Base-by-base conservation (phyloP, 495 filamentous ascomycete genomes). In the Penicillium chermesinum region DNA sequence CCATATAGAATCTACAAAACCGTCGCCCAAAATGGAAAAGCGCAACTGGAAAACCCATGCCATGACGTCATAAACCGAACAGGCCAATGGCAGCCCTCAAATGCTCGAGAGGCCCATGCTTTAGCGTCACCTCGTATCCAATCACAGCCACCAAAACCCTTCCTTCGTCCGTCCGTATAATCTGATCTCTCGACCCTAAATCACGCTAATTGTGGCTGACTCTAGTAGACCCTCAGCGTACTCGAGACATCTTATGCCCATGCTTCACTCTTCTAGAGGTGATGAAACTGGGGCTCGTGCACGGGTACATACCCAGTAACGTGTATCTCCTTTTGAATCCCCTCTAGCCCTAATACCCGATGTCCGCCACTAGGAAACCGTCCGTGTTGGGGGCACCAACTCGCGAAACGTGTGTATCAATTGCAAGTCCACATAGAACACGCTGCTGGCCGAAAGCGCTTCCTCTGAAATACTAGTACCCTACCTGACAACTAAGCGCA, bases 1-100 rank as follows among this genome's bases (percentile, higher is more conserved):
- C 45, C 44, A 45, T 41, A 18, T 32, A 44, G 38, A 27, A 15
- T 46, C 37, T 27, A n/a, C 17, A 40, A 27, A 38, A 22, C 48
- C 37, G 46, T 37, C 37, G 41, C 48, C 53, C 48, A 13, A 55
- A 53, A 37, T 12, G 22, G 57, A 51, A 33, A 53, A 54, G 6
- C 39, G 21, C 19, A 41, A 14, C 10, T 34, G 15, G 3, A 22
- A 22, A 32, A 37, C 37, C 10, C 19, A 14, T 25, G 40, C 38
- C 12, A 49, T 62, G 59, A 62, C 34, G 49, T 62, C 59, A 62
- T 10, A 46, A 60, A 43, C 57, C 59, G 59, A 62, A 48, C 59
- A 2, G 50, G 35, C 59, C 53, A 60, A 62, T 47, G 34, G 49
- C 38, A 21, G 34, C 13, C 7, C 15, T 16, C 6, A 19, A 33